phyloP scores from a whole-genome alignment of 2,329 filamentous ascomycete species.

The Xylogone sp. region DNA sequence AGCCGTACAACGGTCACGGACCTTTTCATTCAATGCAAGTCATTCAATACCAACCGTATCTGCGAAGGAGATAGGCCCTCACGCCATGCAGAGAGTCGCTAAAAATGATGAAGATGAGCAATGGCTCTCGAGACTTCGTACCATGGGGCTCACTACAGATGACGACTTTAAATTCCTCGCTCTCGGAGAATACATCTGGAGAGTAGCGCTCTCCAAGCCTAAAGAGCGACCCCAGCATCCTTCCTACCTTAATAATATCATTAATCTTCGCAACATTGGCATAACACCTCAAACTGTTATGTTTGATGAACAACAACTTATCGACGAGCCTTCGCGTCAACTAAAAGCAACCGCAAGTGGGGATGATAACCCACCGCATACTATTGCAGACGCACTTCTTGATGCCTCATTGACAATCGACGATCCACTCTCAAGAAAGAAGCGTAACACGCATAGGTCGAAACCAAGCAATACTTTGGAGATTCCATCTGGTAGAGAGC shows the following conservation, averaged over 20 bases:
- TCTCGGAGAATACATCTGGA: constrained; percentile 88
- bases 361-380: constrained; percentile 47
- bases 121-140: constrained; percentile 82
- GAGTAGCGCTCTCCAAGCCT: constrained; percentile 68
- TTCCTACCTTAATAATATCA: constrained; percentile 58
- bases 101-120: constrained; percentile 92
- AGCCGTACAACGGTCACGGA: constrained; percentile 63
- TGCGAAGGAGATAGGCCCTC: constrained; percentile 51
- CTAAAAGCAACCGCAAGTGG: constrained; percentile 31
- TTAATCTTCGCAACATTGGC: constrained; percentile 70
- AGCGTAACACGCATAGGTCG: constrained; percentile 43
- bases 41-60: constrained; percentile 45
- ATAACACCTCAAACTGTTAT: constrained; percentile 86
- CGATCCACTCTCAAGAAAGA: constrained; percentile 54
- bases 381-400: constrained; percentile 83
- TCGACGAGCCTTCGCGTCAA: constrained; percentile 36
- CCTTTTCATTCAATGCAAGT: constrained; percentile 62
- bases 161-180: constrained; percentile 89
- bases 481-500: constrained; percentile 9
- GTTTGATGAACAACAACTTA: constrained; percentile 72
- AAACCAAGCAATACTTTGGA: constrained; percentile 9
- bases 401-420: constrained; percentile 90
- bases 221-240: constrained; percentile 38
- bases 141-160: constrained; percentile 74
- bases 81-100: constrained; percentile 57